Conservation (phyloP, 2,329 filamentous ascomycete genomes). For the Aspergillus candidus region DNA sequence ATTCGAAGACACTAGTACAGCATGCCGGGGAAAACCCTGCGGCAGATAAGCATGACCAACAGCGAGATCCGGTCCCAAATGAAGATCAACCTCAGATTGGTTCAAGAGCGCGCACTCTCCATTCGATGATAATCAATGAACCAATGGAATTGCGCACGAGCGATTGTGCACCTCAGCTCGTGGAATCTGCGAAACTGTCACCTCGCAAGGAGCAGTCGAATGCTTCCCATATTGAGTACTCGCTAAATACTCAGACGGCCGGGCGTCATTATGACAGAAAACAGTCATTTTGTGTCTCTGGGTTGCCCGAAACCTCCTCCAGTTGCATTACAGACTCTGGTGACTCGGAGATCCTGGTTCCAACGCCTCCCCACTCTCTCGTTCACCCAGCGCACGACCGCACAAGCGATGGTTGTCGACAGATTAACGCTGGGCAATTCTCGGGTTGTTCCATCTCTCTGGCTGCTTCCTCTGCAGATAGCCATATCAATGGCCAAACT, state of each 20-base stretch:
- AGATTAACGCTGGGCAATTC: slow-evolving; percentile 68
- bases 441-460: slow-evolving; percentile 72
- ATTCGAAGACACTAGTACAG: too few relatives aligned
- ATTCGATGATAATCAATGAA: background rate
- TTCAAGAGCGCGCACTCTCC: background rate
- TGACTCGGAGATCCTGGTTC: slow-evolving; percentile 38
- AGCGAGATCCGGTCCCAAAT: background rate
- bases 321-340: slow-evolving; percentile 49
- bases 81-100: background rate
- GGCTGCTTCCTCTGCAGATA: slow-evolving; percentile 72
- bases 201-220: slow-evolving; percentile 23
- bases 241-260: background rate
- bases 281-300: slow-evolving; percentile 57
- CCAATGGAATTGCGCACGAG: slow-evolving; percentile 21
- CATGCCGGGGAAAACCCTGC: too few relatives aligned
- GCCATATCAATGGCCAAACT: slow-evolving; percentile 64
- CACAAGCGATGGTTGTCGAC: slow-evolving; percentile 26
- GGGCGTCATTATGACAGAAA: slow-evolving; percentile 35
- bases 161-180: slow-evolving; percentile 27
- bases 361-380: slow-evolving; percentile 18
- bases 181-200: slow-evolving; percentile 29
- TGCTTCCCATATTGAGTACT: slow-evolving; percentile 33
- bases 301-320: slow-evolving; percentile 56
- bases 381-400: slow-evolving; percentile 31
- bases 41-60: too few relatives aligned